These are phyloP conservation scores for Wickerhamomyces kurtzmanii DNA, from an alignment of 805 yeast genomes.

Conservation along the genomic window DNA sequence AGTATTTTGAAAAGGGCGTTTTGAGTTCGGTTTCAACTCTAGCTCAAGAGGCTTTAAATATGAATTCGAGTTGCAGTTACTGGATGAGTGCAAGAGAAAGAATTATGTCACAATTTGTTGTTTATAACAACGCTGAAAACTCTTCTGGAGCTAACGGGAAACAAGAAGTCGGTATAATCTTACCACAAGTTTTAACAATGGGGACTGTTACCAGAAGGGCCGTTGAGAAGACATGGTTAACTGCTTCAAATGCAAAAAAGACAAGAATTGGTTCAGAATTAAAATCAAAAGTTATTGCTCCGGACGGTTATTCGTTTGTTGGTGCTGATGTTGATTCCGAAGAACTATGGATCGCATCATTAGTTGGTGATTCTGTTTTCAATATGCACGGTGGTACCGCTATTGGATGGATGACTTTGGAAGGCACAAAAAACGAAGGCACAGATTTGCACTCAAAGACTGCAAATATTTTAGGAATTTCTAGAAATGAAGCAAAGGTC, in stretches of 20 bases:
- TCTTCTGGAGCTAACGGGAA: constrained; percentile 4
- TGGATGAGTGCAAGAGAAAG: constrained; percentile 91
- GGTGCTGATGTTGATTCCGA: constrained; percentile 99
- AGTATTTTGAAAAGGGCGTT: constrained; percentile 63
- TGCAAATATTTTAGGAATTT: constrained; percentile 80
- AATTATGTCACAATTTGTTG: constrained; percentile 78
- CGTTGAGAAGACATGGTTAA: constrained; percentile 94
- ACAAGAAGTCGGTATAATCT: constrained; percentile 52
- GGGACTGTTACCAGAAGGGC: constrained; percentile 96
- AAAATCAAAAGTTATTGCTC: constrained; percentile 80
- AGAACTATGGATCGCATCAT: constrained; percentile 95
- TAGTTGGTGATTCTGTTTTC: constrained; percentile 87
- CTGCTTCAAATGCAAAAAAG: constrained; percentile 89
- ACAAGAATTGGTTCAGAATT: constrained; percentile 88
- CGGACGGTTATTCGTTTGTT: constrained; percentile 81
- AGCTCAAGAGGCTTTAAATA: constrained; percentile 71
- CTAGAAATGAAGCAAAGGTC: constrained; percentile 86
- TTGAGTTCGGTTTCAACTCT: constrained; percentile 60
- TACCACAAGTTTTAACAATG: constrained; percentile 84
- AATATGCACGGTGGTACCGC: constrained; percentile 93
- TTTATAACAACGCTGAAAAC: constrained; percentile 31
- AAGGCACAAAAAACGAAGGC: constrained; percentile 84
- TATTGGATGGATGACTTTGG: constrained; percentile 98
- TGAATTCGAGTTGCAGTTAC: constrained; percentile 75
- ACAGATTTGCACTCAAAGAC: constrained; percentile 95